A percentile compares a stretch with the other conserved stretches of the same genome.
phyloP scores from a whole-genome alignment of 139 green algal genomes.

The Chlamydomonas sp. region DNA sequence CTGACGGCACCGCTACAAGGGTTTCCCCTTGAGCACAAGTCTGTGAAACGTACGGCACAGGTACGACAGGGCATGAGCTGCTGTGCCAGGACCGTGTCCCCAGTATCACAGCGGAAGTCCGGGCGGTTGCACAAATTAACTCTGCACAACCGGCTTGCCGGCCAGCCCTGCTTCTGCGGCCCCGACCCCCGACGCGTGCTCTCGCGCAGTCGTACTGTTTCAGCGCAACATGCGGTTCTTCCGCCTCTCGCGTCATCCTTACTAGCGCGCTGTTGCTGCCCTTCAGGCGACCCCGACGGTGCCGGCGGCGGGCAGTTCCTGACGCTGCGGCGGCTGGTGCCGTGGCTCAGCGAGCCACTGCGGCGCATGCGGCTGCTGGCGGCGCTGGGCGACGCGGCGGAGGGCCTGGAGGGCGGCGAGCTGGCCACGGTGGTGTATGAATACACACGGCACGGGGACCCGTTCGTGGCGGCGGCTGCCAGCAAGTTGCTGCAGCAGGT shows the following conservation, averaged over 20 bases:
- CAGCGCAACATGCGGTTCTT: background rate
- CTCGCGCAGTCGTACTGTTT: too few species aligned
- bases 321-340: slow-evolving; percentile 82
- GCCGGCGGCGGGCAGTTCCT: slow-evolving; percentile 59
- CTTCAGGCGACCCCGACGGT: background rate
- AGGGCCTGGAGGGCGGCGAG: slow-evolving; percentile 66
- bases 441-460: slow-evolving; percentile 79
- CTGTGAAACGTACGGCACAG: too few species aligned
- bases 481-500: slow-evolving; percentile 71
- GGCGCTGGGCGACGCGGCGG: slow-evolving; percentile 67
- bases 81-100: too few species aligned
- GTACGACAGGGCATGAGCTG: too few species aligned
- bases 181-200: background rate
- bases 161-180: too few species aligned
- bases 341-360: slow-evolving; percentile 88
- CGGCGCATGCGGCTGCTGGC: slow-evolving; percentile 85
- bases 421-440: slow-evolving; percentile 77
- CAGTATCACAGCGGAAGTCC: too few species aligned
- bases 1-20: too few species aligned
- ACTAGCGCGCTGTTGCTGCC: background rate
- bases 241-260: background rate
- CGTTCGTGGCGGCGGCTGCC: slow-evolving; percentile 65
- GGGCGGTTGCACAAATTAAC: too few species aligned
- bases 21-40: too few species aligned
- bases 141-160: too few species aligned